Evolutionary conservation across 78 protist genomes (phyloP).

Genomic region (Pigoraptor vietnamica): DNA sequence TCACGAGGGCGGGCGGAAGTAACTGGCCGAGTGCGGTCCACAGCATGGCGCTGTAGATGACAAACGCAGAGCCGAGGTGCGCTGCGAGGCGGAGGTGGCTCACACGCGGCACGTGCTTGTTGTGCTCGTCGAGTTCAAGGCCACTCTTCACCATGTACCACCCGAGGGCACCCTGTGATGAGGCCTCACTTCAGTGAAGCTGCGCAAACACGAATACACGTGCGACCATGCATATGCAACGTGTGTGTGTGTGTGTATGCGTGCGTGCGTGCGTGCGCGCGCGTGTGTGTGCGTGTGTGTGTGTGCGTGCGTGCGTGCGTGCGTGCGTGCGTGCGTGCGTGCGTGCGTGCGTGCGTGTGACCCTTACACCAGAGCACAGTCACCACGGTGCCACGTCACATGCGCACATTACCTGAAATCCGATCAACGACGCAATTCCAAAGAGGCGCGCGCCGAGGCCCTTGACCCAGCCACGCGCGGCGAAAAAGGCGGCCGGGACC

Average conservation of each 20-base stretch:
- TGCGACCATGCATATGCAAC: too few species aligned
- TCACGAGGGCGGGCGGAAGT: too few species aligned
- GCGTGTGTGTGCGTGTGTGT: too few species aligned
- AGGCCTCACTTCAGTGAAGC: too few species aligned
- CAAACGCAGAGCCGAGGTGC: constrained; percentile 78
- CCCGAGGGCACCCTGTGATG: constrained; percentile 86
- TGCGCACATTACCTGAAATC: constrained; percentile 1
- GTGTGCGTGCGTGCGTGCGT: too few species aligned
- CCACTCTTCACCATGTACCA: constrained; percentile 94
- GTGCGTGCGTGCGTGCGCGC: too few species aligned
- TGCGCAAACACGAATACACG: too few species aligned
- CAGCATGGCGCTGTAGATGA: constrained; percentile 45
- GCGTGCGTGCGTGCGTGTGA: not conserved
- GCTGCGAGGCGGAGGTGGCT: constrained; percentile 80
- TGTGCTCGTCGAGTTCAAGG: constrained; percentile 36
- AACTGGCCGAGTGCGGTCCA: too few species aligned
- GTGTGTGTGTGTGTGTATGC: too few species aligned
- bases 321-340: not conserved
- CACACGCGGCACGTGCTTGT: constrained; percentile 46
- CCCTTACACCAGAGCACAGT: not conserved
- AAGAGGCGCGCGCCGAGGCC: not conserved
- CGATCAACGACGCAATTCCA: not conserved
- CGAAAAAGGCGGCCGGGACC: constrained; percentile 62
- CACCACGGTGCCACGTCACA: not conserved
- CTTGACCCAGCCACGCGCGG: not conserved